Base-by-base conservation (phyloP, 2,329 filamentous ascomycete species). In the Cladosporium sp. region DNA sequence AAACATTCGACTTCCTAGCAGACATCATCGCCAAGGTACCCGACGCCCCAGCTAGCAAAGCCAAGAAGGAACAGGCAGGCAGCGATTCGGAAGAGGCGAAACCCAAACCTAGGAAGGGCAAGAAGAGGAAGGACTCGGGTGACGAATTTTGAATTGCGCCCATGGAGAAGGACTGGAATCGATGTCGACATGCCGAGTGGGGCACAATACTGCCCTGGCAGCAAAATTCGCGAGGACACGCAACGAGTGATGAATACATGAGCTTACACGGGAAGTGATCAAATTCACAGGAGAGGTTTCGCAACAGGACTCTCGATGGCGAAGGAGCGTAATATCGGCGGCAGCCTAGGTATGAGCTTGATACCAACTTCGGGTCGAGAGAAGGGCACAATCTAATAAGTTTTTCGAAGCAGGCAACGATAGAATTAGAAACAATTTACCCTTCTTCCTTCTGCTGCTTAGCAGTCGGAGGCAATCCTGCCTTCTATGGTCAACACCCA, bases 1-100 rank as follows among this genome's bases (percentile, higher is more conserved):
- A 94, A 63, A 91, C 96, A 70, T 93, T 96, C 77, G 94, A 99
- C 75, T 99, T 97, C 67, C 76, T 99, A 60, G 82, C 85, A 59
- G 92, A 97, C 52, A 97, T 97, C 66, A 92, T 96, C 53, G 82
- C 86, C 66, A 93, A 93, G 70, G 87, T 97, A 0, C 88, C 84
- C 2, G 87, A 90, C 64, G 80, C 82, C 59, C 79, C 83, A 66
- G 74, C 59, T 62, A 77, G 64, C 77, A 82, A 64, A 10, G 67
- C 68, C 59, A 70, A 71, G 60, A 67, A 71, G 60, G 59, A 55
- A 40, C 28, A 34, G 3, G 57, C 58, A n/a, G 65, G 57, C 45
- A 44, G 57, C 39, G 48, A 65, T 56, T 57, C 62, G 55, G 40
- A 61, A 57, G 57, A 61, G 50, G 19, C 50, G n/a, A 60, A 62